Conservation (phyloP, 495 filamentous ascomycete species). For the Xylaria scruposa region DNA sequence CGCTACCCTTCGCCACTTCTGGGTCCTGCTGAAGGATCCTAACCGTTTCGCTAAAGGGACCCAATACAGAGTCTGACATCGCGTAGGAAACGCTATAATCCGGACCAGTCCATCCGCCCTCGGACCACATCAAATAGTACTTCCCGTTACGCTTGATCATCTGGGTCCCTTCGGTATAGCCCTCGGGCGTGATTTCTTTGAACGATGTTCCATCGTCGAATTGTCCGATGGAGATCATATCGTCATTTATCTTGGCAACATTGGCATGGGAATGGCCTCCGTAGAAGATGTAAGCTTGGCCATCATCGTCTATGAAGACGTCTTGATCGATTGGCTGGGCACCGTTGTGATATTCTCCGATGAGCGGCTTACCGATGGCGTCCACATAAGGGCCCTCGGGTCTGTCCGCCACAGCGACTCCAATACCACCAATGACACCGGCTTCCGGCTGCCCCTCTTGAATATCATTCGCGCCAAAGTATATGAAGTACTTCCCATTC, state of each 20-base stretch:
- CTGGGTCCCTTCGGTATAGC: constrained; percentile 54
- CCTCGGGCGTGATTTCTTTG: constrained; percentile 52
- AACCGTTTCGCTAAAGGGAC: constrained; percentile 48
- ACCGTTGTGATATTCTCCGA: constrained; percentile 46
- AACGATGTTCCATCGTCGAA: constrained; percentile 41
- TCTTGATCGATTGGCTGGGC: constrained; percentile 59
- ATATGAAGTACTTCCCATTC: constrained; percentile 58
- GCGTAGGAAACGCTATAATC: constrained; percentile 57
- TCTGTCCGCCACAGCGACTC: constrained; percentile 51
- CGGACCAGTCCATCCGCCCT: constrained; percentile 52
- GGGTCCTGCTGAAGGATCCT: constrained; percentile 51
- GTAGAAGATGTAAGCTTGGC: constrained; percentile 59
- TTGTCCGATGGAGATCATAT: constrained; percentile 50
- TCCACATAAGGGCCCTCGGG: constrained; percentile 57
- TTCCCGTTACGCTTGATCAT: constrained; percentile 51
- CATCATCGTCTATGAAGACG: constrained; percentile 57
- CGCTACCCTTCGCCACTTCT: constrained; percentile 49
- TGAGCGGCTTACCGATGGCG: constrained; percentile 50
- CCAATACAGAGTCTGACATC: constrained; percentile 49
- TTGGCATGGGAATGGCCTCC: constrained; percentile 55
- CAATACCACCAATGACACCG: constrained; percentile 46
- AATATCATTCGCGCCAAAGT: constrained; percentile 56
- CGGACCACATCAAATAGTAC: constrained; percentile 58
- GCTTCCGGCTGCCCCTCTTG: constrained; percentile 30
- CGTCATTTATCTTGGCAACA: constrained; percentile 51